Evolutionary conservation across 495 filamentous ascomycete species (phyloP).

Genomic region (Durotheca rogersii): DNA sequence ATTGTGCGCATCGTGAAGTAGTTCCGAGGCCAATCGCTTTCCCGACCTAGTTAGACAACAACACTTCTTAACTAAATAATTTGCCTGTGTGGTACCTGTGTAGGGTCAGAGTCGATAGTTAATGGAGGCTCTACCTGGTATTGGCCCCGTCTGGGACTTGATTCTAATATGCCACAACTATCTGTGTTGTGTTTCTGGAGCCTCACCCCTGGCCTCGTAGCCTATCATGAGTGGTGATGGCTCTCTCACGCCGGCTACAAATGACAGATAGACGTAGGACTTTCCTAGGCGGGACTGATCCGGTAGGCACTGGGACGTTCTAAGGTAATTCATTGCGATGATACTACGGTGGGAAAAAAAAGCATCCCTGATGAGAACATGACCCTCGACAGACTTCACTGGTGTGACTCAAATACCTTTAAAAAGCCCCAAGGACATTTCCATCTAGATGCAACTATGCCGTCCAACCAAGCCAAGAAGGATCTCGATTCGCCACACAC

Average conservation of each 20-base stretch:
- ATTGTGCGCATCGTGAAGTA: neutral
- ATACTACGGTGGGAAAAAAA: constrained; percentile 4
- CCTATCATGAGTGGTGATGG: constrained; percentile 1
- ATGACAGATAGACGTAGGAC: constrained; percentile 3
- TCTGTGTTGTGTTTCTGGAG: constrained; percentile 21
- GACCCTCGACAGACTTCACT: constrained; percentile 5
- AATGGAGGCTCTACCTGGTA: neutral
- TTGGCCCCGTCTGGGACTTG: neutral
- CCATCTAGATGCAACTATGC: neutral
- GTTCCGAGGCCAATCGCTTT: neutral
- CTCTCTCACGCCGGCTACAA: constrained; percentile 10
- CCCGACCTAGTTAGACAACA: neutral
- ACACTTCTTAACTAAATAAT: neutral
- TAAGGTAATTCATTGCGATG: constrained; percentile 3
- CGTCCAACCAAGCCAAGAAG: neutral
- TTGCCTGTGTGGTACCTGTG: neutral
- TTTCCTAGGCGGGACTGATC: constrained; percentile 14
- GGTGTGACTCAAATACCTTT: constrained; percentile 21
- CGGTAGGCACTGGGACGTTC: neutral
- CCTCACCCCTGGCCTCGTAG: constrained; percentile 1
- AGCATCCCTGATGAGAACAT: constrained; percentile 1
- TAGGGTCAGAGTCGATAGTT: neutral
- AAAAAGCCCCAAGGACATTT: constrained; percentile 13
- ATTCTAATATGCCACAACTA: too few relatives aligned
- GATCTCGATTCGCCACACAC: constrained; percentile 12